Percentiles rank a stretch among this genome's conserved stretches.
phyloP scores from a whole-genome alignment of 768 basidiomycete genomes.

The Gautieria morchelliformis region DNA sequence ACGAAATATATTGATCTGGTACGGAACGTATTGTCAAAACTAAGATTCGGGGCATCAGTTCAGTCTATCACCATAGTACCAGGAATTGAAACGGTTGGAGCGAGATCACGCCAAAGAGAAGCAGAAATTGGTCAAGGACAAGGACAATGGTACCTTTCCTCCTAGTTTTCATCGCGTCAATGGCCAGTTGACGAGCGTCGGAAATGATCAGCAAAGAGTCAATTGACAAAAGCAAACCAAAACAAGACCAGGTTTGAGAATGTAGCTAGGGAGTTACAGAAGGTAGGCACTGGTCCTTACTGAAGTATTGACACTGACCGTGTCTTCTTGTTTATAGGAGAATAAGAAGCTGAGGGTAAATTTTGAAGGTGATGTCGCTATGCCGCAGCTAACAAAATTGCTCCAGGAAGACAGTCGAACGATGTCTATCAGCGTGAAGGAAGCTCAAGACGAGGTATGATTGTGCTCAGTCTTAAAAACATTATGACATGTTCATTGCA shows the following conservation, averaged over 20 bases:
- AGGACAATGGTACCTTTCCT: slow-evolving; percentile 61
- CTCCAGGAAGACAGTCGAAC: slow-evolving; percentile 77
- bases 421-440: slow-evolving; percentile 69
- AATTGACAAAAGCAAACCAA: slow-evolving; percentile 81
- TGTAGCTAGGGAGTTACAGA: slow-evolving; percentile 80
- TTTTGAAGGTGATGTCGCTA: slow-evolving; percentile 13
- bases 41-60: slow-evolving; percentile 8
- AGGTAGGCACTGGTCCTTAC: slow-evolving; percentile 35
- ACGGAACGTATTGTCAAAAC: slow-evolving; percentile 20
- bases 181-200: slow-evolving; percentile 11
- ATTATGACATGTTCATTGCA: background rate
- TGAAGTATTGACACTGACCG: background rate
- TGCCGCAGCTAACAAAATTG: slow-evolving; percentile 5
- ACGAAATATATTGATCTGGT: slow-evolving; percentile 85
- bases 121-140: slow-evolving; percentile 84
- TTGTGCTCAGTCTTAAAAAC: background rate
- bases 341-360: slow-evolving; percentile 81
- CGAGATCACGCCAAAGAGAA: slow-evolving; percentile 88
- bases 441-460: slow-evolving; percentile 73
- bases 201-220: slow-evolving; percentile 54
- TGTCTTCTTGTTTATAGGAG: slow-evolving; percentile 40
- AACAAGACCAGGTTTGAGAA: slow-evolving; percentile 87
- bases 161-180: slow-evolving; percentile 1
- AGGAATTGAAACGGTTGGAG: slow-evolving; percentile 78
- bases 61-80: slow-evolving; percentile 47